Evolutionary conservation across 331 rosid genomes (phyloP).

Genomic region (Acacia concinna): DNA sequence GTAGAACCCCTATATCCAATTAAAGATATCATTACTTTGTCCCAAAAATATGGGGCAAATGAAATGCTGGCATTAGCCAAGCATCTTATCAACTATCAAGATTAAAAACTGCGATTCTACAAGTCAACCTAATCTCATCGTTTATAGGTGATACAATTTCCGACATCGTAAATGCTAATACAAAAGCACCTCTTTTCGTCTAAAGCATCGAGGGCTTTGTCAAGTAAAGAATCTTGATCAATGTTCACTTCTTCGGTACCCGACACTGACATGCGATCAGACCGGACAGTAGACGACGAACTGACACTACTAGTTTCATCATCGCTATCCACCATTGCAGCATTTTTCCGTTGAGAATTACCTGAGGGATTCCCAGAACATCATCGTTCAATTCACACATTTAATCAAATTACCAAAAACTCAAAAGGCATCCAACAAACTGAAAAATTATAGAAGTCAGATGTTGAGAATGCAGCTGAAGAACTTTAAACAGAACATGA

Average conservation of each 20-base stretch:
- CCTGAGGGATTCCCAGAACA: slow-evolving; percentile 41
- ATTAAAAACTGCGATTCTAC: neutral
- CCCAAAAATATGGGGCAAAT: neutral
- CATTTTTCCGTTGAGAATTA: slow-evolving; percentile 72
- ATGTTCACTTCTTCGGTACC: slow-evolving; percentile 64
- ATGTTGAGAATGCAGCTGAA: neutral
- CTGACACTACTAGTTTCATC: slow-evolving; percentile 88
- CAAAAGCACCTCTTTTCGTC: slow-evolving; percentile 70
- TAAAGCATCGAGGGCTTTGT: slow-evolving; percentile 76
- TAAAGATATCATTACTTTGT: neutral
- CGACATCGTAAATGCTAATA: neutral
- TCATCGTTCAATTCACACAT: slow-evolving; percentile 4
- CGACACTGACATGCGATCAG: slow-evolving; percentile 56
- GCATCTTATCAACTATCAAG: neutral
- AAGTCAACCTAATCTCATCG: neutral
- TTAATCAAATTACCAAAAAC: neutral
- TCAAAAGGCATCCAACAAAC: neutral
- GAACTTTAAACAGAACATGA: neutral
- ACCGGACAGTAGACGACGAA: slow-evolving; percentile 68
- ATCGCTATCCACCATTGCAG: slow-evolving; percentile 63
- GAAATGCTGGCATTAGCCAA: neutral
- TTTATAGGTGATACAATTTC: neutral
- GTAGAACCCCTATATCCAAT: slow-evolving; percentile 66
- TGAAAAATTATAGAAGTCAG: neutral
- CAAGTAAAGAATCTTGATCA: slow-evolving; percentile 67